These are phyloP conservation scores for Pleurozium schreberi DNA, from an alignment of 225 moss, liverwort and hornwort species.

Conservation along the genomic window DNA sequence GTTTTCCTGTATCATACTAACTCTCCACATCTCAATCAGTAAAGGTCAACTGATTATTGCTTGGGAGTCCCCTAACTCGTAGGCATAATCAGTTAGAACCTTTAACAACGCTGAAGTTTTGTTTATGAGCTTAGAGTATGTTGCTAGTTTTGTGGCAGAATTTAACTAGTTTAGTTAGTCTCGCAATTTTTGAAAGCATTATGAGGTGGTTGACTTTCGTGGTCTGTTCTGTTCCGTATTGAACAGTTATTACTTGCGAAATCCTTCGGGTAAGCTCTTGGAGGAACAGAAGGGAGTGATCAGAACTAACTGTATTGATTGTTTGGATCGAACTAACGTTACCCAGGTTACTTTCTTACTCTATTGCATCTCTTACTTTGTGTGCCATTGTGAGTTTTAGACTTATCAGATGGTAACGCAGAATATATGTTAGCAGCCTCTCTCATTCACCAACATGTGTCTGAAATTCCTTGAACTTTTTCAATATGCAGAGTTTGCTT, in stretches of 20 bases:
- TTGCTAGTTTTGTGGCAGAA: neutral
- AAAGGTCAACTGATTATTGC: neutral
- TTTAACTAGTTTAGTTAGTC: neutral
- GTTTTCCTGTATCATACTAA: neutral
- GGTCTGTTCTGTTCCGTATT: neutral
- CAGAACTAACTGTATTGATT: constrained; percentile 94
- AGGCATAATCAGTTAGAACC: neutral
- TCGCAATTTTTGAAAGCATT: neutral
- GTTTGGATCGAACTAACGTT: constrained; percentile 97
- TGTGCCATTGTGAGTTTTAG: neutral
- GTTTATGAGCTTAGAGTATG: neutral
- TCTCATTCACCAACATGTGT: neutral
- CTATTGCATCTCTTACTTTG: neutral
- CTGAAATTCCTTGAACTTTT: neutral
- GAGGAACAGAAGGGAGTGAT: constrained; percentile 71
- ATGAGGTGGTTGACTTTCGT: neutral
- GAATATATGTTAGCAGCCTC: neutral
- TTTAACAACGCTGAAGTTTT: neutral
- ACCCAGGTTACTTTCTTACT: constrained; percentile 55
- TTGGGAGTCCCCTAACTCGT: neutral
- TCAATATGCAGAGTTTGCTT: constrained; percentile 61
- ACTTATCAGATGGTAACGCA: neutral
- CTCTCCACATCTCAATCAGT: neutral
- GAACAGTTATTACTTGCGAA: constrained; percentile 53
- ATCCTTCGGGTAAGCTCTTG: constrained; percentile 49